A percentile compares a stretch with the other conserved stretches of the same genome.
These are phyloP conservation scores for Boletus edulis DNA, from an alignment of 768 basidiomycete species.

Conservation along the genomic window DNA sequence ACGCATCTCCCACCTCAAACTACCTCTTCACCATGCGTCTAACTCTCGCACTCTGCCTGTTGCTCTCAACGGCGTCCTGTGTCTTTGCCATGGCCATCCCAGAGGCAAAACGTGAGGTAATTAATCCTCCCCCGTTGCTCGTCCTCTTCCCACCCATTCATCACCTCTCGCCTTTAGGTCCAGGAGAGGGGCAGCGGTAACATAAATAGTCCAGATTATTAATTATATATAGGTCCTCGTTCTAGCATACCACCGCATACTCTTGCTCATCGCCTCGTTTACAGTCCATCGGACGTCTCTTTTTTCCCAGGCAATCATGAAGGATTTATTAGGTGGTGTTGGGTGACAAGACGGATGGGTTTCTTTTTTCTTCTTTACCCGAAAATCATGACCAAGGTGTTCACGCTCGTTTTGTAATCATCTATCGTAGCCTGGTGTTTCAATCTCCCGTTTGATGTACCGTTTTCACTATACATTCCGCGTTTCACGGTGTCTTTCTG, in stretches of 20 bases:
- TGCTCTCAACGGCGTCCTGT: conserved; percentile 13
- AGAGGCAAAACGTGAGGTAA: conserved; percentile 5
- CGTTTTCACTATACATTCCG: background rate
- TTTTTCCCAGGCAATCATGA: background rate
- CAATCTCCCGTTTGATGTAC: background rate
- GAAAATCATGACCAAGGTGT: background rate
- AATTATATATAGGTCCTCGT: background rate
- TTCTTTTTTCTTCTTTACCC: background rate
- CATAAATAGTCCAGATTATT: background rate
- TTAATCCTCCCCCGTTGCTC: background rate
- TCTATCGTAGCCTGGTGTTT: background rate
- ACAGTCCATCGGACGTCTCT: background rate
- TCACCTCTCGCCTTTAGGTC: too few relatives aligned
- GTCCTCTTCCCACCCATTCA: too few relatives aligned
- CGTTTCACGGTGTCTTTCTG: too few relatives aligned
- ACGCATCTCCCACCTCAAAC: background rate
- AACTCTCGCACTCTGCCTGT: background rate
- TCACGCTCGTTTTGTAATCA: conserved; percentile 6
- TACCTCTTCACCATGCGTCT: conserved; percentile 14
- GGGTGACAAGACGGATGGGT: background rate
- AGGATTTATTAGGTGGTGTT: too few relatives aligned
- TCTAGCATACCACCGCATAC: too few relatives aligned
- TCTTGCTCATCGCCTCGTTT: background rate
- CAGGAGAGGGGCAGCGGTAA: background rate
- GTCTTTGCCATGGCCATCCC: conserved; percentile 15